These are phyloP conservation scores for Ceratorhiza oryzae-sativae DNA, from an alignment of 1,284 basidiomycete genomes.

Conservation along the genomic window DNA sequence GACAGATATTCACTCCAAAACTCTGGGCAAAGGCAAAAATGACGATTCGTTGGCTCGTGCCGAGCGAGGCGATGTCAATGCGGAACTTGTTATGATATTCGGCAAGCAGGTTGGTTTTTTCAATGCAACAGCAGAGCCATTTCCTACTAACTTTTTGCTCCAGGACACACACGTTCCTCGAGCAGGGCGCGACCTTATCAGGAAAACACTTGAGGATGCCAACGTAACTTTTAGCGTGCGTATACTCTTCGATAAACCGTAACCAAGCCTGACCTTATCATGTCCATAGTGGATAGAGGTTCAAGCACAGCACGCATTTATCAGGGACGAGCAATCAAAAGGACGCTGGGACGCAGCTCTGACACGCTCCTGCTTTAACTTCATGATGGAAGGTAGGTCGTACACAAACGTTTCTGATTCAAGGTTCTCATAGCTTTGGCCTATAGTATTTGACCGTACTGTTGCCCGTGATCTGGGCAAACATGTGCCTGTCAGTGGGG, in stretches of 20 bases:
- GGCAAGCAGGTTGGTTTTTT: constrained; percentile 76
- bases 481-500: constrained; percentile 54
- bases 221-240: constrained; percentile 71
- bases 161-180: constrained; percentile 90
- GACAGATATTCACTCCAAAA: constrained; percentile 86
- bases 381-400: constrained; percentile 74
- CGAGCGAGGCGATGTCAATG: constrained; percentile 71
- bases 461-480: constrained; percentile 84
- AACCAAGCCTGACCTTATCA: constrained; percentile 21
- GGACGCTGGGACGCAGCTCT: constrained; percentile 93
- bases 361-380: constrained; percentile 77
- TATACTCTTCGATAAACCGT: constrained; percentile 44
- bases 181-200: constrained; percentile 80
- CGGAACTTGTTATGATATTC: constrained; percentile 89
- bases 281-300: constrained; percentile 80
- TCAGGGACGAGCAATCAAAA: constrained; percentile 88
- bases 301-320: constrained; percentile 93
- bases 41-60: constrained; percentile 80
- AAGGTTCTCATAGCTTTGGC: background rate
- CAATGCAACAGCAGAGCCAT: no score
- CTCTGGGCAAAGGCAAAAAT: constrained; percentile 80
- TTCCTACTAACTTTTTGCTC: background rate
- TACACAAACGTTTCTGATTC: no score
- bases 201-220: constrained; percentile 80
- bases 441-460: constrained; percentile 79